These are phyloP conservation scores for Agastache rugosa DNA, from an alignment of 257 asterid genomes.

Conservation along the genomic window DNA sequence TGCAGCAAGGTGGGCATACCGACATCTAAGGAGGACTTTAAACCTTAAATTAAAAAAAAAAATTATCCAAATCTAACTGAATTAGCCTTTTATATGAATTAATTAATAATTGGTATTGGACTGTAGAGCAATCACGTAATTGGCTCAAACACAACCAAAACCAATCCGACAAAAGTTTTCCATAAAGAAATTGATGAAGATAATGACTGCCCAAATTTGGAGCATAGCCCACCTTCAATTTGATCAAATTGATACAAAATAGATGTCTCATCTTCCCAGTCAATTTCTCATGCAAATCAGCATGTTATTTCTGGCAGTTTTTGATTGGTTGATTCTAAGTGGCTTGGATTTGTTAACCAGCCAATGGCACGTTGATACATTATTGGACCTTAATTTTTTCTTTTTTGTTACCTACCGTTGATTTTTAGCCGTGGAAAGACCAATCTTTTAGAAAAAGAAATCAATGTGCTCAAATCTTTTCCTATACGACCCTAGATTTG, in stretches of 20 bases:
- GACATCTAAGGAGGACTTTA: background rate
- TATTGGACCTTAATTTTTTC: background rate
- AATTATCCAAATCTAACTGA: background rate
- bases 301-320: slow-evolving; percentile 44
- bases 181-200: slow-evolving; percentile 30
- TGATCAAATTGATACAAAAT: slow-evolving; percentile 35
- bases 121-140: slow-evolving; percentile 15
- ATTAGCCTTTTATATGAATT: background rate
- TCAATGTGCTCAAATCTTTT: background rate
- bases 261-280: slow-evolving; percentile 35
- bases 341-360: slow-evolving; percentile 33
- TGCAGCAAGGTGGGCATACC: background rate
- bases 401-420: slow-evolving; percentile 7
- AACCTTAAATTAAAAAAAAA: background rate
- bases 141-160: slow-evolving; percentile 11
- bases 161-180: slow-evolving; percentile 28
- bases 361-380: slow-evolving; percentile 49
- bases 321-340: slow-evolving; percentile 43
- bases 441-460: background rate
- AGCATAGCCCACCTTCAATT: background rate
- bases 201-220: slow-evolving; percentile 38
- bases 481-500: background rate
- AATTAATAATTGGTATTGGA: background rate
- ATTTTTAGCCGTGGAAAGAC: background rate
- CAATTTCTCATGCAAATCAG: slow-evolving; percentile 53